These are phyloP conservation scores for Uronychia binucleata DNA, from an alignment of 73 alveolate genomes.

Conservation along the genomic window DNA sequence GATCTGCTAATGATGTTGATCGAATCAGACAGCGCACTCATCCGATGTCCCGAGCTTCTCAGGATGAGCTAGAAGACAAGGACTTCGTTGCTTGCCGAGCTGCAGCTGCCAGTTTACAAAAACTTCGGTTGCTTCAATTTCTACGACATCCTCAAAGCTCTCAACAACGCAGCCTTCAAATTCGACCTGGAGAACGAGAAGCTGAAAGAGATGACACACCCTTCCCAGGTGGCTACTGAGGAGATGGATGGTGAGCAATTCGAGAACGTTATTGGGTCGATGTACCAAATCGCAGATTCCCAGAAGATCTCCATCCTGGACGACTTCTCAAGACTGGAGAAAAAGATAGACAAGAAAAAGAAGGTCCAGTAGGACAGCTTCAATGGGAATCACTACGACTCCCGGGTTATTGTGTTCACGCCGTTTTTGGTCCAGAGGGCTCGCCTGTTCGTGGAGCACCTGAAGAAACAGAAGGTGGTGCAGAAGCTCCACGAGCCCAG, in stretches of 20 bases:
- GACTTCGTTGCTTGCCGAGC: slow-evolving; percentile 19
- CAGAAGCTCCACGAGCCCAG: too few species aligned
- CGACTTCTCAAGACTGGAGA: slow-evolving; percentile 4
- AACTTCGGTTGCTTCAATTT: slow-evolving; percentile 8
- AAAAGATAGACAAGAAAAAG: slow-evolving; percentile 11
- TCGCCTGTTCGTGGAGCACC: neutral
- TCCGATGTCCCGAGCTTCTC: neutral
- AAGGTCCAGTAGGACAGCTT: neutral
- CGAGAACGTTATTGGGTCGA: slow-evolving; percentile 6
- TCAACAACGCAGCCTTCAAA: slow-evolving; percentile 18
- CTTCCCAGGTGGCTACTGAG: neutral
- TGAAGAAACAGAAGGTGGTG: neutral
- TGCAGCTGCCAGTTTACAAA: slow-evolving; percentile 31
- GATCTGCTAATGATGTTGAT: neutral
- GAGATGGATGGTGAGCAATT: slow-evolving; percentile 9
- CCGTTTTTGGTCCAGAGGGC: slow-evolving; percentile 4
- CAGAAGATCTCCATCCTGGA: slow-evolving; percentile 12
- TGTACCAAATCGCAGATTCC: neutral
- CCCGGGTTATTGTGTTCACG: slow-evolving; percentile 15
- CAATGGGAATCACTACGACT: slow-evolving; percentile 25
- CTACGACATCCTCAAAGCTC: slow-evolving; percentile 22
- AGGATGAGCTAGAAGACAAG: neutral
- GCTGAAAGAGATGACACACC: neutral
- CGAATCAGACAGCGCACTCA: neutral
- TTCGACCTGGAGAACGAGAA: slow-evolving; percentile 22